Evolutionary conservation across 768 basidiomycete species (phyloP), one percentile per base, ranked within the genome.

Genomic region (Brasilioporus rufonigricans): DNA sequence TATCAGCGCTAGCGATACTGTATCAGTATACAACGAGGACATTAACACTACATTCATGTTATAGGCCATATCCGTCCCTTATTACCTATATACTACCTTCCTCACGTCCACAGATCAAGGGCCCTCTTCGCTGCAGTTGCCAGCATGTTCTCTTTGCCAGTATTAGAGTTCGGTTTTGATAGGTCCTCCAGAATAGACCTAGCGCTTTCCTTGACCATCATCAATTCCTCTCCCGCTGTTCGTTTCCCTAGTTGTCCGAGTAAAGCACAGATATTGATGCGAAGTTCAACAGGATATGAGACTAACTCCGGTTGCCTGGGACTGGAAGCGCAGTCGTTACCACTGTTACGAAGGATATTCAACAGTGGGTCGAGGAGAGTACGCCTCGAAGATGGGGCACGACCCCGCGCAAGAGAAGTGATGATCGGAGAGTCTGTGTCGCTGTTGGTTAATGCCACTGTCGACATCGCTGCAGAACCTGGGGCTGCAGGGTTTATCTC

Each of bases 231-330:
- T 8, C 77, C 78, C 10, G 79, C 67, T 4, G 75, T 71, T 62
- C 84, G 77, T 60, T 79, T 79, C 32, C 79, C 79, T 19, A 90
- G 65, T 59, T 89, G 86, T 38, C 81, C 76, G 26, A 93, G 71
- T 55, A 93, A 77, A 8, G 86, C 80, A 65, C 89, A 91, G 18
- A 84, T 80, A 61, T 93, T 93, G 26, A 82, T 75, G 44, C 89
- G 82, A 53, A 93, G 81, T 73, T 93, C 91, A 19, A 82, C 72
- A n/a, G 86, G 86, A 63, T 84, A 85, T 56, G 81, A 74, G 56
- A 74, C 73, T 0, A 39, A 48, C 24, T 63, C 62, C 40, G 38
- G 10, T 43, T 56, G 62, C 54, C 56, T 80, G 76, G 59, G 80
- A 78, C 59, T 83, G 76, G 55, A 77, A 69, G 52, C 33, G n/a